These are phyloP conservation scores for Nicotiana sylvestris DNA, from an alignment of 257 asterid genomes.

Conservation along the genomic window DNA sequence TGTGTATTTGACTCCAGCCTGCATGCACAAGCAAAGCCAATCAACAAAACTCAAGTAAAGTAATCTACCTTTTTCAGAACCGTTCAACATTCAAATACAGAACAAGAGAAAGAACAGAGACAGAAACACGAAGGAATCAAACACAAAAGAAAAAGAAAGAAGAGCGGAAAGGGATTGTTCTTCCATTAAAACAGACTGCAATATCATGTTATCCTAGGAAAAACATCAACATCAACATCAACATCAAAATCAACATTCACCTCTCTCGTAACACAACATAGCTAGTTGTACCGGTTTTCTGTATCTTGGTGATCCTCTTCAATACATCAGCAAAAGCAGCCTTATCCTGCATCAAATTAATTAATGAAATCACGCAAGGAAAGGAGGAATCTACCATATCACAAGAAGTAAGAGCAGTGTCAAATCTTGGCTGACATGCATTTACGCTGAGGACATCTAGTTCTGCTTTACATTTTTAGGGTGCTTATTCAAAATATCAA, in stretches of 20 bases:
- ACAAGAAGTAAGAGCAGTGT: not conserved
- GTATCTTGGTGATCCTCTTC: conserved; percentile 75
- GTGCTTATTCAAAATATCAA: not conserved
- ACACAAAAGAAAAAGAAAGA: not conserved
- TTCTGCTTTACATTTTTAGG: not conserved
- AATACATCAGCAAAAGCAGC: conserved; percentile 63
- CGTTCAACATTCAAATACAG: conserved; percentile 9
- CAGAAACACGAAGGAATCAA: not conserved
- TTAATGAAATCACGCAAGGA: not conserved
- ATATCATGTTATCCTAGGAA: no score
- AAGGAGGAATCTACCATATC: not conserved
- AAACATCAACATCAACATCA: no score
- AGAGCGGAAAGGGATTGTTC: not conserved
- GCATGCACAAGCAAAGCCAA: conserved; percentile 60
- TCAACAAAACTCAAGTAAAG: conserved; percentile 35
- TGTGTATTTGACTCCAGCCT: conserved; percentile 56
- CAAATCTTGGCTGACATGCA: not conserved
- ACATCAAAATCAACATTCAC: not conserved
- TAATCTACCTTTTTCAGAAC: conserved; percentile 24
- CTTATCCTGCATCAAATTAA: conserved; percentile 59
- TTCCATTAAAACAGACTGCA: not conserved
- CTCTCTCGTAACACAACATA: conserved; percentile 65
- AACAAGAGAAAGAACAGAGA: not conserved
- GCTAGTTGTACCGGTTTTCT: conserved; percentile 49
- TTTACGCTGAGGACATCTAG: not conserved